Evolutionary conservation across 192 early-diverging fungal species (phyloP).

Genomic region (Mortierella claussenii): DNA sequence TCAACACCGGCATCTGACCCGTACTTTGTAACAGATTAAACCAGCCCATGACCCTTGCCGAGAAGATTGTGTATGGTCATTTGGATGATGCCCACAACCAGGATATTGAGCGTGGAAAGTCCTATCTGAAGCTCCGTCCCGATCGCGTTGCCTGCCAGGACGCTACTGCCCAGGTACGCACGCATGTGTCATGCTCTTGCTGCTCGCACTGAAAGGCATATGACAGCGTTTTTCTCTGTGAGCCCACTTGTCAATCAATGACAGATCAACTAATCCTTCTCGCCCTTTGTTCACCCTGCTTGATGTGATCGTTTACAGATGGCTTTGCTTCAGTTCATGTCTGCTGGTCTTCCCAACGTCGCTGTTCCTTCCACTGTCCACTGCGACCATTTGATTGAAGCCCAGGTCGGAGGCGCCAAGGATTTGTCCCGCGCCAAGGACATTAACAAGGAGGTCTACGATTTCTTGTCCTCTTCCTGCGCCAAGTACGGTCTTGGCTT

Average conservation of each 20-base stretch:
- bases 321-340: slow-evolving; percentile 98
- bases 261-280: neutral
- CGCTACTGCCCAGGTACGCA: slow-evolving; percentile 89
- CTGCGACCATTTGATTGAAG: slow-evolving; percentile 98
- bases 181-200: too few relatives aligned
- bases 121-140: slow-evolving; percentile 95
- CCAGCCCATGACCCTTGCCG: slow-evolving; percentile 92
- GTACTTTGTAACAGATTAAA: slow-evolving; percentile 68
- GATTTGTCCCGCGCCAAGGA: slow-evolving; percentile 87
- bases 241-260: neutral
- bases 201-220: too few relatives aligned
- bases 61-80: slow-evolving; percentile 99
- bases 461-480: slow-evolving; percentile 85
- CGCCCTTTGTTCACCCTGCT: too few relatives aligned
- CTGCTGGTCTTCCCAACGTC: slow-evolving; percentile 85
- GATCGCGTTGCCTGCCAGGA: slow-evolving; percentile 99
- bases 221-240: slow-evolving; percentile 10
- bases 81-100: slow-evolving; percentile 95
- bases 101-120: slow-evolving; percentile 91
- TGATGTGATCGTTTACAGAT: too few relatives aligned
- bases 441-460: slow-evolving; percentile 94
- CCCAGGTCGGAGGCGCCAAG: slow-evolving; percentile 81
- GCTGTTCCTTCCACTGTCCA: slow-evolving; percentile 95
- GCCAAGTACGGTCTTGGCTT: slow-evolving; percentile 96
- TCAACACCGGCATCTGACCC: neutral